Evolutionary conservation across 345 rosid species (phyloP), one percentile per base, ranked within the genome.

Genomic region (Eucalyptus regnans): DNA sequence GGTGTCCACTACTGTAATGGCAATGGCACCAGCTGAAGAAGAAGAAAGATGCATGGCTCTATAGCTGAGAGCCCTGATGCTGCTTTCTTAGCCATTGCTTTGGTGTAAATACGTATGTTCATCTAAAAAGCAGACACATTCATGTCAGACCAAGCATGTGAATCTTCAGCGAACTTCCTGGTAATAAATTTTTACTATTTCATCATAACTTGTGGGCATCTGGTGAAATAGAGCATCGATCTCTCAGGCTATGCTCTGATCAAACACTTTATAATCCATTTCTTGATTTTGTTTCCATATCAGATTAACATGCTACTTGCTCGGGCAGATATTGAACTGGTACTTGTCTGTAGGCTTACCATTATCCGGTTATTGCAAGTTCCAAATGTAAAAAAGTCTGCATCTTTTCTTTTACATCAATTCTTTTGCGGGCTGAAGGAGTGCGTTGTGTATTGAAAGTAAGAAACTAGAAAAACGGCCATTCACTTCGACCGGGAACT

Each of bases 1-100:
- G 94, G 94, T 52, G 68, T 90, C 68, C 94, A 91, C 87, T 89
- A 89, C 81, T 91, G 94, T 92, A 94, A 93, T 54, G 94, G 84
- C 48, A 76, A 76, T 76, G 84, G 48, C 84, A 41, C 48, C 25
- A 76, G 84, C 84, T 41, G 94, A 86, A 89, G 92, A 88, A 91
- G 89, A 90, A 51, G 80, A 80, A 87, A 56, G 81, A 88, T 46
- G 51, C 31, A 33, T 7, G 80, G 66, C 31, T 62, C 62, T 25
- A 56, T 25, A 56, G 29, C 62, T 56, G 62, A 22, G 29, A 56
- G 64, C 56, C 68, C 62, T 60, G 52, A 54, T 44, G 12, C 50
- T 52, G 84, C 58, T 62, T 90, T 92, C 81, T 86, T 91, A 88
- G 88, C 89, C 89, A 91, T 92, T 92, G 90, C 91, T 91, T 91